These are phyloP conservation scores for Lactarius hengduanensis DNA, from an alignment of 768 basidiomycete species.

Conservation along the genomic window DNA sequence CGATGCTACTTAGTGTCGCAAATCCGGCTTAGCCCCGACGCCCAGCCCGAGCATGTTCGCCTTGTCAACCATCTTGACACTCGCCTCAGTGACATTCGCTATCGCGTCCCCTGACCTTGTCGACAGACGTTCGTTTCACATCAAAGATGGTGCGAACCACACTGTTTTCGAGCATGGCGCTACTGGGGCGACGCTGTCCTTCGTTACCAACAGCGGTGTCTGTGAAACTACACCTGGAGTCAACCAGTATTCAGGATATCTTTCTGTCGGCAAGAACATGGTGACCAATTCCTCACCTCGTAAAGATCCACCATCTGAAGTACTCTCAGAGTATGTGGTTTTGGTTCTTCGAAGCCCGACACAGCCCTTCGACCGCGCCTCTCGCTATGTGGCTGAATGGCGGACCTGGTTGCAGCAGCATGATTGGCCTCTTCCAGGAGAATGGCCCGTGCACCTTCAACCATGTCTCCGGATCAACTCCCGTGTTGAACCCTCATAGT, in stretches of 20 bases:
- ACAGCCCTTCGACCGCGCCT: not conserved
- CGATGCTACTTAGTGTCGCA: not conserved
- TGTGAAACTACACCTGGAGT: conserved; percentile 2
- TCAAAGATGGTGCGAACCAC: not conserved
- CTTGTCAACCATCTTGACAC: not conserved
- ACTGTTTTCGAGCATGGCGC: not conserved
- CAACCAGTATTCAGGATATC: conserved; percentile 1
- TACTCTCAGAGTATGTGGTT: conserved; percentile 8
- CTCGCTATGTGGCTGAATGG: conserved; percentile 11
- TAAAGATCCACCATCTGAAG: not conserved
- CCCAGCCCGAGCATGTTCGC: not conserved
- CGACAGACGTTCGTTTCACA: conserved; percentile 4
- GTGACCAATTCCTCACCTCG: not conserved
- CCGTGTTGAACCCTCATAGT: conserved; percentile 11
- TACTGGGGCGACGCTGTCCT: not conserved
- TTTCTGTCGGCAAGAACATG: not conserved
- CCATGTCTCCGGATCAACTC: conserved; percentile 3
- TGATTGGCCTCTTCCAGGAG: conserved; percentile 15
- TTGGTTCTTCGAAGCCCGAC: conserved; percentile 11
- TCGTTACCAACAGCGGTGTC: not conserved
- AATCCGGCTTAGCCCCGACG: no score
- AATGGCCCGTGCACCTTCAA: conserved; percentile 21
- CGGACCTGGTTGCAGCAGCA: not conserved
- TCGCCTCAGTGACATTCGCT: not conserved
- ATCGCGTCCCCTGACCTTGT: not conserved